Evolutionary conservation across 1,284 basidiomycete genomes (phyloP).

Genomic region (Tilletiaria anomala): DNA sequence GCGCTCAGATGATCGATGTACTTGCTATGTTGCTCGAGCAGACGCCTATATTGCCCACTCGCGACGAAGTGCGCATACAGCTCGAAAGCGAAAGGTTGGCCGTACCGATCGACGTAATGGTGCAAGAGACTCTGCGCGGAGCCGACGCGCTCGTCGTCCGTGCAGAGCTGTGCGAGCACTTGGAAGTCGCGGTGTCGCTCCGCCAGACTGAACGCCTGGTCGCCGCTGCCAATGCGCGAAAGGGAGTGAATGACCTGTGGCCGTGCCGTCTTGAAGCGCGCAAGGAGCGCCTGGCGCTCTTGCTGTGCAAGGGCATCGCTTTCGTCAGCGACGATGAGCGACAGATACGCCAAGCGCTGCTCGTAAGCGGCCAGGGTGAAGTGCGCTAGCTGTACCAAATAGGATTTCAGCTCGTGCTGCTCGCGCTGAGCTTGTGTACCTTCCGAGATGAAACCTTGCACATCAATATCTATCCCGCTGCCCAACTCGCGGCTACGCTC

Average conservation of each 20-base stretch:
- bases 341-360: slow-evolving; percentile 39
- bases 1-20: slow-evolving; percentile 57
- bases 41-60: slow-evolving; percentile 52
- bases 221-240: slow-evolving; percentile 54
- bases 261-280: slow-evolving; percentile 54
- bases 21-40: slow-evolving; percentile 60
- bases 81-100: slow-evolving; percentile 69
- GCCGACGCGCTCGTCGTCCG: slow-evolving; percentile 49
- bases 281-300: too few species aligned
- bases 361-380: slow-evolving; percentile 37
- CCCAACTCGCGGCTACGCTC: slow-evolving; percentile 45
- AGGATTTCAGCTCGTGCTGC: slow-evolving; percentile 44
- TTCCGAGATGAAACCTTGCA: slow-evolving; percentile 12
- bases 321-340: background rate
- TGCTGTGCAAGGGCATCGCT: background rate
- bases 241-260: slow-evolving; percentile 62
- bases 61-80: slow-evolving; percentile 59
- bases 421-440: slow-evolving; percentile 31
- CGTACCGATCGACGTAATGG: slow-evolving; percentile 72
- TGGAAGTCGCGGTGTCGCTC: slow-evolving; percentile 72
- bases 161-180: slow-evolving; percentile 65
- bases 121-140: too few species aligned
- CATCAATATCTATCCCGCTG: slow-evolving; percentile 41
- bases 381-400: slow-evolving; percentile 55
- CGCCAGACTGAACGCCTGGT: slow-evolving; percentile 62